Base-by-base conservation (phyloP, 495 filamentous ascomycete genomes). In the Penicillium cinerascens region DNA sequence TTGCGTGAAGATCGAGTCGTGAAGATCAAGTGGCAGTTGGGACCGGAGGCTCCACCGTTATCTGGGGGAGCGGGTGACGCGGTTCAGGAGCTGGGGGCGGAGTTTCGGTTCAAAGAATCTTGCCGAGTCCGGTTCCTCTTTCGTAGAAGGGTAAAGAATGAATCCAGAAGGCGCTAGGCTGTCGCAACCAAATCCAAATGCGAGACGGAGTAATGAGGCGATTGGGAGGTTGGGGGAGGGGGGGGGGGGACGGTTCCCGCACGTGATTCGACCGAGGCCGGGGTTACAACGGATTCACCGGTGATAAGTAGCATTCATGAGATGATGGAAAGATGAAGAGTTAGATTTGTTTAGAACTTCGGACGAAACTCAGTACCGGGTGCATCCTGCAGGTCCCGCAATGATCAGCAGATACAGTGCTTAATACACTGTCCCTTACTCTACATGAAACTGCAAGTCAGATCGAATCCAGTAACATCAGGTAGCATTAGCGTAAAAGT, bases 11-110 rank as follows among this genome's bases (percentile, higher is more conserved):
- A n/a, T n/a, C n/a, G 39, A n/a, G 33, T 36, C 33, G n/a, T n/a
- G n/a, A 20, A 17, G 18, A 41, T 15, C 25, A 35, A 33, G 22
- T 44, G 41, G 42, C 42, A 27, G 39, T 29, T 55, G 42, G 11
- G 44, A 51, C 39, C 46, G 46, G 40, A 60, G 63, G 60, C 54
- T 65, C 63, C 63, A 65, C 63, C 47, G 58, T 60, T 63, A 65
- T 65, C 63, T 54, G 42, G 51, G 58, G 58, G n/a, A n/a, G 44
- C 39, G 59, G 51, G 47, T 53, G 37, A 59, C 27, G 45, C 29
- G 51, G 42, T 43, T 50, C 44, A 42, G 26, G 23, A 50, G 47
- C 25, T 18, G 22, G 7, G 20, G 37, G 57, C 29, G 48, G 52
- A 48, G 50, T 42, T 36, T 42, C 18, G 25, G 42, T 16, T 52